Conservation (phyloP, 225 moss, liverwort and hornwort species). For the Climacium dendroides region DNA sequence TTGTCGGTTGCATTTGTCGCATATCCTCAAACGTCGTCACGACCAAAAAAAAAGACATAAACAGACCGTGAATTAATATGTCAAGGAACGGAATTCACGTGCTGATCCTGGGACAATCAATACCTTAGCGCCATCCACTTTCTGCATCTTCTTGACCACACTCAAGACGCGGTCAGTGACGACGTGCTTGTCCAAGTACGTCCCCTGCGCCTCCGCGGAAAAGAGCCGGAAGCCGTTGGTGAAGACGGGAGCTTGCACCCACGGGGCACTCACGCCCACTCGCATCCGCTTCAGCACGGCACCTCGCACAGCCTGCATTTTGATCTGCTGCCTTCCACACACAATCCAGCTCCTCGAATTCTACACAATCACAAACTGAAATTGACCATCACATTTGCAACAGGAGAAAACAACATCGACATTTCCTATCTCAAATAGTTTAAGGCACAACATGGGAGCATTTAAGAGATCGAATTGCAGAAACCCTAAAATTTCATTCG, state of each 20-base stretch:
- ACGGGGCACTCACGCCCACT: constrained; percentile 54
- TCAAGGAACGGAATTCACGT: background rate
- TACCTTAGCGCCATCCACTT: constrained; percentile 60
- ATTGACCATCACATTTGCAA: background rate
- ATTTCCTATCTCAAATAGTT: background rate
- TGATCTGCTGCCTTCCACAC: background rate
- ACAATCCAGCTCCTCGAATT: background rate
- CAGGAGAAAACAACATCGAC: background rate
- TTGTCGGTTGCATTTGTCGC: background rate
- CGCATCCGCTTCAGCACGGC: constrained; percentile 66
- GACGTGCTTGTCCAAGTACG: constrained; percentile 68
- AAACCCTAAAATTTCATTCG: background rate
- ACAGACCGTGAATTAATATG: background rate
- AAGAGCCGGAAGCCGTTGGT: constrained; percentile 24
- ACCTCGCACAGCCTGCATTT: constrained; percentile 79
- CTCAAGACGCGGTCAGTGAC: constrained; percentile 75
- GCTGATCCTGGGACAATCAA: background rate
- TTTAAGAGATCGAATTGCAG: background rate
- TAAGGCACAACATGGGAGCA: background rate
- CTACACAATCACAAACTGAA: background rate
- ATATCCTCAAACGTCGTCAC: background rate
- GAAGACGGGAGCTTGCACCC: constrained; percentile 22
- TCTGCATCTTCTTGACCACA: constrained; percentile 70
- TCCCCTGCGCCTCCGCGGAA: constrained; percentile 39
- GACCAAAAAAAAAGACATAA: background rate